Evolutionary conservation across 2,329 filamentous ascomycete genomes (phyloP).

Genomic region (Cytospora piceae): DNA sequence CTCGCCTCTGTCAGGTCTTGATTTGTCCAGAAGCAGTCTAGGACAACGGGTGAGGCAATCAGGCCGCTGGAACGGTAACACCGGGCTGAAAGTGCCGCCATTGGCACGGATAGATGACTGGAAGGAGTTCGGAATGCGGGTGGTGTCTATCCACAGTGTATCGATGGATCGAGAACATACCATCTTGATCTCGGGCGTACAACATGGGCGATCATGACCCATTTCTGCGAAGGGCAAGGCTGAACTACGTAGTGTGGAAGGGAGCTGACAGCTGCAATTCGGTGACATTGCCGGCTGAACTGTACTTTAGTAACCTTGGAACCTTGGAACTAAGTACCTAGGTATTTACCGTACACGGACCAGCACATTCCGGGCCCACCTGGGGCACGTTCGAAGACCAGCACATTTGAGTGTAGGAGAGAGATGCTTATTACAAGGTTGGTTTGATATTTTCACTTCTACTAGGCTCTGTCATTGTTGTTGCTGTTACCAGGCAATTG

Average conservation of each 20-base stretch:
- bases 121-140: slow-evolving; percentile 19
- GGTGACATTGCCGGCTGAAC: slow-evolving; percentile 17
- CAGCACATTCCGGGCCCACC: background rate
- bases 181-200: slow-evolving; percentile 16
- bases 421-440: background rate
- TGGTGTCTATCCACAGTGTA: slow-evolving; percentile 1
- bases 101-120: background rate
- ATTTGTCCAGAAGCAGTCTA: slow-evolving; percentile 23
- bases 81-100: slow-evolving; percentile 19
- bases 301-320: slow-evolving; percentile 9
- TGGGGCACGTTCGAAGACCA: background rate
- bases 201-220: slow-evolving; percentile 21
- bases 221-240: slow-evolving; percentile 24
- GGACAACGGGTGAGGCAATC: slow-evolving; percentile 20
- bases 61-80: background rate
- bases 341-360: background rate
- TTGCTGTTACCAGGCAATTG: background rate
- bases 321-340: background rate
- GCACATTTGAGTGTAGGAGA: background rate
- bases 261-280: slow-evolving; percentile 23
- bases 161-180: slow-evolving; percentile 24
- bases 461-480: background rate
- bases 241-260: slow-evolving; percentile 16
- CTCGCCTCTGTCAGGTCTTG: background rate
- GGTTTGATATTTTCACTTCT: too few relatives aligned